Base-by-base conservation (phyloP, 805 yeast species). In the Metschnikowia matae region DNA sequence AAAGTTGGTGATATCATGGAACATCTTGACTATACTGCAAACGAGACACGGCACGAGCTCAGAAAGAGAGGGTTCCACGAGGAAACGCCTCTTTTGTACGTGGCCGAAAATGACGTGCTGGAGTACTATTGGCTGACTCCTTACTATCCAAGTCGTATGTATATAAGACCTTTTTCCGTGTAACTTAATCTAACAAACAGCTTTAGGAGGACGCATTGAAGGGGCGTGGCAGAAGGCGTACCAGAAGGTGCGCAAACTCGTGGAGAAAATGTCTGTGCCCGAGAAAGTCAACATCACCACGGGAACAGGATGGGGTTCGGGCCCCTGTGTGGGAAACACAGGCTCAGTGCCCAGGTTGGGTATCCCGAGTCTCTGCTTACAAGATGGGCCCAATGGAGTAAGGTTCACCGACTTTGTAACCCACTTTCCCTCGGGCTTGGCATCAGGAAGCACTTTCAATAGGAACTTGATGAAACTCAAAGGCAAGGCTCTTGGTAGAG, bases 201-300 rank as follows among this genome's bases (percentile, higher is more conserved):
- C 74, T 3, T 47, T 63, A 26, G 82, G 80, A 6, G 82, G 83
- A 5, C 66, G 82, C 49, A 55, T 78, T 18, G 78, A 73, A 40
- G 69, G 69, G 42, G 74, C 74, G 15, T 83, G 87, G 88, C 77
- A 72, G 52, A 72, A 69, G 14, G 86, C 87, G 1, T 81, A 74
- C 60, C 75, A 71, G 15, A 77, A 77, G 48, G 87, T 86, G 2
- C 67, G 80, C 52, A 76, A 71, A 49, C 61, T 82, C 31, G 85
- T 82, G 15, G 76, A 77, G 48, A 77, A 76, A 53, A 77, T 83
- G 80, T 71, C 84, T 3, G 73, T 78, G 36, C 65, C 74, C 15
- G 87, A 83, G 59, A 82, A 81, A 56, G 84, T 80, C 26, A 82
- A 82, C 59, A 63, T 82, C 45, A 82, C 86, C 6, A 78, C 85